A percentile compares a stretch with the other conserved stretches of the same genome.
These are phyloP conservation scores for Leptomonas seymouri DNA, from an alignment of 208 protist species.

Conservation along the genomic window DNA sequence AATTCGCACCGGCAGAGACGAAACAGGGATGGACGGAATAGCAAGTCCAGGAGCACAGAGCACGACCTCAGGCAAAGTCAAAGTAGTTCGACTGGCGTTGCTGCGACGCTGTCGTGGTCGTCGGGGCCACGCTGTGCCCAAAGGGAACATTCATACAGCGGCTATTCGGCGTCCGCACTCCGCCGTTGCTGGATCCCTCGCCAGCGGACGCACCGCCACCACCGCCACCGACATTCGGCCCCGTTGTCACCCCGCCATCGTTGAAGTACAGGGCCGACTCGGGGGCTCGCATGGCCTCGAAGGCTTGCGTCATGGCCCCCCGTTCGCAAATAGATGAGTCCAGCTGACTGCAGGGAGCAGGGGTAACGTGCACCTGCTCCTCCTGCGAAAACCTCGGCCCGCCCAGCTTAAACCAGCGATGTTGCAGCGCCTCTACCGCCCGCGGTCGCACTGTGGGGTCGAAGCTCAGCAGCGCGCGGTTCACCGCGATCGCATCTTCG, in stretches of 20 bases:
- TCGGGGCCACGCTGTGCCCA: constrained; percentile 8
- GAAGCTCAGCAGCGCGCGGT: constrained; percentile 45
- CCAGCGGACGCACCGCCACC: background rate
- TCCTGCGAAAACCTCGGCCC: background rate
- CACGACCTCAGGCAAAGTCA: constrained; percentile 22
- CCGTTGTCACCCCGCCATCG: constrained; percentile 1
- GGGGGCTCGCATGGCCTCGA: constrained; percentile 64
- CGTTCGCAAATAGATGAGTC: constrained; percentile 51
- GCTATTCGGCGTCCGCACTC: constrained; percentile 31
- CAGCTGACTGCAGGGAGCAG: constrained; percentile 31
- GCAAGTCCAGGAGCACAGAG: background rate
- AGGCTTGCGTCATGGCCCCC: constrained; percentile 56
- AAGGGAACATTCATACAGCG: constrained; percentile 36
- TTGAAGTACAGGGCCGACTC: constrained; percentile 27
- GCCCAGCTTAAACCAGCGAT: constrained; percentile 61
- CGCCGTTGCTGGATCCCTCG: background rate
- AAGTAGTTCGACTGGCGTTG: constrained; percentile 28
- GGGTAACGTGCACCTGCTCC: background rate
- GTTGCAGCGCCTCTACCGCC: constrained; percentile 58
- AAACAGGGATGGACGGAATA: constrained; percentile 5
- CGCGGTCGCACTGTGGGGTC: constrained; percentile 56
- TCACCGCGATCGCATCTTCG: constrained; percentile 56
- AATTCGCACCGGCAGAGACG: background rate
- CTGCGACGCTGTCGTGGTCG: constrained; percentile 2
- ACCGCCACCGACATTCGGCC: background rate